Evolutionary conservation across 352 stramenopile species (phyloP).

Genomic region (Thalassiosira gravida): DNA sequence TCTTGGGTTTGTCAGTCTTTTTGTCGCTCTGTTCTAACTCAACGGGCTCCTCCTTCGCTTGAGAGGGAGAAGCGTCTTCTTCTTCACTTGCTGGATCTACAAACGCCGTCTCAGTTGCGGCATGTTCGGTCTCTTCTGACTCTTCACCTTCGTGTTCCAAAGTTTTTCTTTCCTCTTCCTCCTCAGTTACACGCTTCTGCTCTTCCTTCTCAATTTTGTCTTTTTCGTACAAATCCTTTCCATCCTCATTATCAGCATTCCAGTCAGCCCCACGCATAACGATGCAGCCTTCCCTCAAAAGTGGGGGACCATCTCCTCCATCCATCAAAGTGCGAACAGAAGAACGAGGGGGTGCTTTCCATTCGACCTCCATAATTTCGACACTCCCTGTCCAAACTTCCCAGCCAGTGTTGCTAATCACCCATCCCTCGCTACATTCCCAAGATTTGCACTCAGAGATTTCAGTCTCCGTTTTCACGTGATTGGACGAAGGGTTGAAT

Average conservation of each 20-base stretch:
- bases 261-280: conserved; percentile 83
- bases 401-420: conserved; percentile 69
- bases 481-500: conserved; percentile 26
- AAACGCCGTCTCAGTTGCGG: conserved; percentile 20
- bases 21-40: conserved; percentile 23
- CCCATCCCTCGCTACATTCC: conserved; percentile 78
- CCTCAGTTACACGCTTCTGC: conserved; percentile 48
- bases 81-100: conserved; percentile 44
- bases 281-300: conserved; percentile 71
- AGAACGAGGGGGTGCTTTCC: conserved; percentile 73
- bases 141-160: conserved; percentile 52
- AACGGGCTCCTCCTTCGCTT: conserved; percentile 8
- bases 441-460: conserved; percentile 54
- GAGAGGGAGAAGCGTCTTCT: conserved; percentile 14
- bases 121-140: conserved; percentile 45
- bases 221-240: conserved; percentile 78
- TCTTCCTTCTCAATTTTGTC: conserved; percentile 74
- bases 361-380: conserved; percentile 75
- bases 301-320: conserved; percentile 83
- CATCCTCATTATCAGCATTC: conserved; percentile 73
- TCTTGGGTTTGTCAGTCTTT: conserved; percentile 30
- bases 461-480: not conserved
- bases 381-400: conserved; percentile 79
- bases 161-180: conserved; percentile 38
- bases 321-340: conserved; percentile 82